Evolutionary conservation across 1,139 yeast genomes (phyloP).

Genomic region (Candida albicans): DNA sequence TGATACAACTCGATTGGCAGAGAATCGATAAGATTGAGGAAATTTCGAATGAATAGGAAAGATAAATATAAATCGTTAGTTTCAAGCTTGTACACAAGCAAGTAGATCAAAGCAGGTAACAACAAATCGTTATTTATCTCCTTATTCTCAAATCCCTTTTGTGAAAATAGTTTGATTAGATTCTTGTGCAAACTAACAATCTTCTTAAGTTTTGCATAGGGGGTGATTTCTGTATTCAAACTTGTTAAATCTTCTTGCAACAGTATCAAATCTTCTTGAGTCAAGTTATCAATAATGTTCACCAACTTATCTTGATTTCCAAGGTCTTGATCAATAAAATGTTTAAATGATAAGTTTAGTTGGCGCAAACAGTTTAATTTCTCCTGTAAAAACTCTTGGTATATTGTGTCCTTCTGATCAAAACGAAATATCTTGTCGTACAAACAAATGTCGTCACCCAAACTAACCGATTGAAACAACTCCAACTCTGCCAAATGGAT

Average conservation of each 20-base stretch:
- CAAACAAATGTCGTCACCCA: slow-evolving; percentile 31
- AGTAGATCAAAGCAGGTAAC: slow-evolving; percentile 41
- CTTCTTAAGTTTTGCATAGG: slow-evolving; percentile 31
- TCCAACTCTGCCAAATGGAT: slow-evolving; percentile 36
- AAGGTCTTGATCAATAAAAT: slow-evolving; percentile 28
- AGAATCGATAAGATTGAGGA: slow-evolving; percentile 36
- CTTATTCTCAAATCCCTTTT: slow-evolving; percentile 20
- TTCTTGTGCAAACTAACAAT: slow-evolving; percentile 36
- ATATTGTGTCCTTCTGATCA: slow-evolving; percentile 39
- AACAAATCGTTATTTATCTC: slow-evolving; percentile 41
- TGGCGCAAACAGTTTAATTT: slow-evolving; percentile 30
- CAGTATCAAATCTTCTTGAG: slow-evolving; percentile 12
- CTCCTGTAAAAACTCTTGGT: slow-evolving; percentile 38
- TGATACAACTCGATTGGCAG: slow-evolving; percentile 23
- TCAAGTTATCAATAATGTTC: slow-evolving; percentile 17
- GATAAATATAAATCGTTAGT: slow-evolving; percentile 35
- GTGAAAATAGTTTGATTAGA: slow-evolving; percentile 26
- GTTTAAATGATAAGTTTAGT: slow-evolving; percentile 28
- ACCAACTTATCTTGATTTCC: slow-evolving; percentile 18
- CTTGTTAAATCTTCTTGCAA: slow-evolving; percentile 14
- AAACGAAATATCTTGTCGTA: slow-evolving; percentile 43
- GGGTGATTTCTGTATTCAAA: slow-evolving; percentile 25
- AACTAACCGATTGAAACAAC: slow-evolving; percentile 28
- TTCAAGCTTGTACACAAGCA: slow-evolving; percentile 28
- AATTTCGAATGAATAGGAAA: slow-evolving; percentile 39